Percentiles rank a stretch among this genome's conserved stretches.
Conservation (phyloP, 2,329 filamentous ascomycete genomes). For the Graphiopsis chlorocephala region DNA sequence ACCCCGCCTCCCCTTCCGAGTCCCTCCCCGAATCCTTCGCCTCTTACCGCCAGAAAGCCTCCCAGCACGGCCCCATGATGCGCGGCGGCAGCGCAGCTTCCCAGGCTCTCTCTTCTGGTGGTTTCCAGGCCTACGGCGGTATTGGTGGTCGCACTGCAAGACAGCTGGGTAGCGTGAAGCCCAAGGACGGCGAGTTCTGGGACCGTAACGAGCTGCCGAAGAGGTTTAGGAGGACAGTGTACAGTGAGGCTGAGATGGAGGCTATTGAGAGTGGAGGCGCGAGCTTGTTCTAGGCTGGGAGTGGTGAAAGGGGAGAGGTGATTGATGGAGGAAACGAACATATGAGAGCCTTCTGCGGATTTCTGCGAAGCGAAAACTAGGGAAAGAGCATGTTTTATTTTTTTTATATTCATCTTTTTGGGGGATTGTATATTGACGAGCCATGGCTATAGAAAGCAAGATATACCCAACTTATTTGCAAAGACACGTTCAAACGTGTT, state of each 20-base stretch:
- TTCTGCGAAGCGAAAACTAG: background rate
- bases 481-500: background rate
- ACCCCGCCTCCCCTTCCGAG: conserved; percentile 68
- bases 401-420: background rate
- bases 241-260: conserved; percentile 84
- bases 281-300: conserved; percentile 40
- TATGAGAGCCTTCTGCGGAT: background rate
- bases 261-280: conserved; percentile 93
- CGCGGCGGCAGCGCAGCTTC: conserved; percentile 16
- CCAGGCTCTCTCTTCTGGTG: conserved; percentile 15
- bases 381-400: background rate
- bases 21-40: conserved; percentile 69
- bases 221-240: conserved; percentile 74
- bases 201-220: conserved; percentile 83
- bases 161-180: conserved; percentile 68
- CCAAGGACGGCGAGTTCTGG: conserved; percentile 74
- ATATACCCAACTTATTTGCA: conserved; percentile 3
- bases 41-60: conserved; percentile 72
- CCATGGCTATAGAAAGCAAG: conserved; percentile 7
- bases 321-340: background rate
- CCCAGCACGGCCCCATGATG: conserved; percentile 70
- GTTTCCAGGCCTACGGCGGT: conserved; percentile 31
- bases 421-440: conserved; percentile 7
- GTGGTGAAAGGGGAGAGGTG: background rate
- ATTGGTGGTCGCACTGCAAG: conserved; percentile 64